Evolutionary conservation across 257 asterid genomes (phyloP).

Genomic region (Solanum neorickii): DNA sequence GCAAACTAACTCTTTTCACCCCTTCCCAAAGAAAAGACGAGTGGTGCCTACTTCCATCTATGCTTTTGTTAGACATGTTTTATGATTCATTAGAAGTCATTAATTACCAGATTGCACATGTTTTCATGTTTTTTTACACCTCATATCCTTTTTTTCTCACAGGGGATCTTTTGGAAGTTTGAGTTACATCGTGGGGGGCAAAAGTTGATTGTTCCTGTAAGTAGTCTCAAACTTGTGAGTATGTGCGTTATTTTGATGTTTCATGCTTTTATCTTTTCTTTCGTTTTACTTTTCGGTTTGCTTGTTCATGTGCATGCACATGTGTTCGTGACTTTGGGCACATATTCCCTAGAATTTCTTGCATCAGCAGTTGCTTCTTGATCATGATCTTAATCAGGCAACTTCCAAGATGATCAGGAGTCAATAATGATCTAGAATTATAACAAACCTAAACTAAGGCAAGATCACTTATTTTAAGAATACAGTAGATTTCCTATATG

Average conservation of each 20-base stretch:
- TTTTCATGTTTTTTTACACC: not conserved
- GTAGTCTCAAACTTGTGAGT: constrained; percentile 21
- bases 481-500: not conserved
- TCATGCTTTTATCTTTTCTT: not conserved
- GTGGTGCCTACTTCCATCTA: not conserved
- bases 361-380: not conserved
- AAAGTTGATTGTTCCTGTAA: constrained; percentile 89
- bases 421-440: not conserved
- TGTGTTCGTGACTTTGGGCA: not conserved
- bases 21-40: not conserved
- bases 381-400: not conserved
- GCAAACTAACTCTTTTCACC: not conserved
- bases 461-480: not conserved
- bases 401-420: not conserved
- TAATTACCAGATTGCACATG: not conserved
- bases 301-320: not conserved
- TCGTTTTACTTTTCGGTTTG: not conserved
- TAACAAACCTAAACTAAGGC: not conserved
- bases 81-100: not conserved
- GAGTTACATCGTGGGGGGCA: constrained; percentile 92
- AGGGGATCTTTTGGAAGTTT: constrained; percentile 89
- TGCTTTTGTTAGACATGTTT: not conserved
- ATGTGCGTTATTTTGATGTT: not conserved
- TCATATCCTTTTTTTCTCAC: constrained; percentile 1
- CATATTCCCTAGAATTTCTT: not conserved